Evolutionary conservation across 2,329 filamentous ascomycete genomes (phyloP), one percentile per base, ranked within the genome.

Genomic region (Clarireedia hainanense): DNA sequence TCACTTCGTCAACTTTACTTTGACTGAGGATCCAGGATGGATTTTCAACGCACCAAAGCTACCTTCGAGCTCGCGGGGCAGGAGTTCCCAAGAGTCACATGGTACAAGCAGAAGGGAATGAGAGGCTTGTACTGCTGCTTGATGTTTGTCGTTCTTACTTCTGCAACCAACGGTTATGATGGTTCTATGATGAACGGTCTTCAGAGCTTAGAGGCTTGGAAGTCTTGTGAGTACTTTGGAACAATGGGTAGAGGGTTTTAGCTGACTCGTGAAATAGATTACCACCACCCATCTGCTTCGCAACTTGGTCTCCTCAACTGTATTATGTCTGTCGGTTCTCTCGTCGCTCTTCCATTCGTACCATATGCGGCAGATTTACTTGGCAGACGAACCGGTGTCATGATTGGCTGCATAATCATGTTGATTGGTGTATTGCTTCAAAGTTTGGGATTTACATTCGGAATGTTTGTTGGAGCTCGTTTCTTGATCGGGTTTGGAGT

Each of bases 51-150:
- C 15, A 55, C 61, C 4, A 67, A 68, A 49, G 9, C 52, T 14
- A 66, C 65, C 24, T 68, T 68, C 47, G 63, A 67, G 60, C 56
- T 68, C 10, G 66, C 60, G 23, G 66, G 66, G 9, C 57, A 58
- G 43, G 63, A 67, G 59, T 68, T 68, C 54, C 63, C 65, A 36
- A 63, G 66, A 17, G 59, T 82, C 52, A 67, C 74, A 61, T 81
- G 79, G 79, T 76, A 64, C 49, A 76, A 73, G 61, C 77, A 81
- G 27, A 75, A 78, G n/a, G 78, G 78, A 46, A 72, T 83, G 63
- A 71, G 79, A 64, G 76, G 76, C 69, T 72, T 82, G 7, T 81
- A 81, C 70, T 69, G 80, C 61, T 77, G 76, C 49, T 60, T 69
- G 51, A 63, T 68, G 54, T 65, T 69, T 51, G 64, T 66, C 23